A percentile compares a stretch with the other conserved stretches of the same genome.
Evolutionary conservation across 2,329 filamentous ascomycete genomes (phyloP).

Genomic region (Penicillium sp.): DNA sequence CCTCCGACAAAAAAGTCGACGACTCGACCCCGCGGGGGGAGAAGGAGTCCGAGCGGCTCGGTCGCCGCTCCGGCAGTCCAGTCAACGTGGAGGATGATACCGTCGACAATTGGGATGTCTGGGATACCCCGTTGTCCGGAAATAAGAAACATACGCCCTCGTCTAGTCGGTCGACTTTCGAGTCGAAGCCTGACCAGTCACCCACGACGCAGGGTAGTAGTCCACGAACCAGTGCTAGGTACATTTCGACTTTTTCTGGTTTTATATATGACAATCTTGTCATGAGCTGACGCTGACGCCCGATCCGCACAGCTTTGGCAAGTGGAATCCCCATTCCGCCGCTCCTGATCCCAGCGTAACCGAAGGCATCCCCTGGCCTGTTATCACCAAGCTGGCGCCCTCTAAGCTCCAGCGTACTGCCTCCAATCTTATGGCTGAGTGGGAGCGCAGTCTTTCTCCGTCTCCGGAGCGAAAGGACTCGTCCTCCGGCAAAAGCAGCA

Average conservation of each 20-base stretch:
- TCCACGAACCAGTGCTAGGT: slow-evolving; percentile 56
- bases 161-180: slow-evolving; percentile 51
- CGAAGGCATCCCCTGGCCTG: slow-evolving; percentile 61
- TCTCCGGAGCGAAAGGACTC: slow-evolving; percentile 36
- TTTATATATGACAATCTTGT: slow-evolving; percentile 28
- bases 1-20: slow-evolving; percentile 20
- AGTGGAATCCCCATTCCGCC: slow-evolving; percentile 33
- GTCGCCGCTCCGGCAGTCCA: slow-evolving; percentile 29
- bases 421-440: slow-evolving; percentile 84
- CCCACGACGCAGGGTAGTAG: slow-evolving; percentile 48
- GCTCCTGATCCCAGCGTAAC: slow-evolving; percentile 33
- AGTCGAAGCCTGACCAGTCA: slow-evolving; percentile 49
- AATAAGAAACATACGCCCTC: slow-evolving; percentile 42
- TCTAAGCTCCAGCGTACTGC: slow-evolving; percentile 78
- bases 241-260: slow-evolving; percentile 32
- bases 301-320: slow-evolving; percentile 38
- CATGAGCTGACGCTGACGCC: slow-evolving; percentile 34
- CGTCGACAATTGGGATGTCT: slow-evolving; percentile 56
- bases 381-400: slow-evolving; percentile 69
- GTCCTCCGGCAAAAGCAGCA: slow-evolving; percentile 31
- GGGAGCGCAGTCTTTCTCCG: slow-evolving; percentile 74
- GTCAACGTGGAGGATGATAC: slow-evolving; percentile 38
- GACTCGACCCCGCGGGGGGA: slow-evolving; percentile 33
- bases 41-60: slow-evolving; percentile 38
- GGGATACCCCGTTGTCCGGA: slow-evolving; percentile 50